Evolutionary conservation across 306 rosid species (phyloP), one percentile per base, ranked within the genome.

Genomic region (Prunus armeniaca): DNA sequence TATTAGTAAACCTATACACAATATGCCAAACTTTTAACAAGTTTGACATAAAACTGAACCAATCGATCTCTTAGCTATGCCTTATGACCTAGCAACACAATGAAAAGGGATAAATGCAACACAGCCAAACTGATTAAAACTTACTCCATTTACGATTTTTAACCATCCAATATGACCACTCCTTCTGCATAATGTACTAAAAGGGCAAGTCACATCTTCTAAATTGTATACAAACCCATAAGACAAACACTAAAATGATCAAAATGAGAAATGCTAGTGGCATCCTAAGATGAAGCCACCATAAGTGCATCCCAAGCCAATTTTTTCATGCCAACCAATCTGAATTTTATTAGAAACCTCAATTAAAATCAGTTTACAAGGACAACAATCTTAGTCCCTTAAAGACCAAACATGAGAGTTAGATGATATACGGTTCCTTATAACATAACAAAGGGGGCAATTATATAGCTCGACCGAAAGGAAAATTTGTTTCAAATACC

Each of bases 401-500:
- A 18, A 49, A 70, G n/a, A 7, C 51, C 20, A n/a, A 10, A 27
- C 72, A 71, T 46, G 41, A 34, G 41, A 34, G 41, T 32, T 4
- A 32, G 38, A 32, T 32, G 1, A 32, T 32, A 32, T 32, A 5
- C 38, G 6, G 38, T 32, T 32, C 6, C 38, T 32, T 32, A 22
- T 17, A 72, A 71, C 10, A 30, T 3, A 2, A 56, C 12, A 56
- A 3, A 15, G 38, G 43, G 9, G 43, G 43, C 43, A 34, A 34
- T 34, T 34, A 38, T 38, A 38, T 38, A 38, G 43, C 43, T 38
- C 43, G 9, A 6, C 43, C 43, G 2, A 38, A 38, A 38, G 43
- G 43, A 38, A 38, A 7, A 8, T 7, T 43, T 9, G 69, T 4
- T 3, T 9, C 13, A 17, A 68, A 49, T 67, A 86, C 96, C 98